Percentiles rank a stretch among this genome's conserved stretches.
Evolutionary conservation across 208 protist species (phyloP).

Genomic region (Porcisia deanei): DNA sequence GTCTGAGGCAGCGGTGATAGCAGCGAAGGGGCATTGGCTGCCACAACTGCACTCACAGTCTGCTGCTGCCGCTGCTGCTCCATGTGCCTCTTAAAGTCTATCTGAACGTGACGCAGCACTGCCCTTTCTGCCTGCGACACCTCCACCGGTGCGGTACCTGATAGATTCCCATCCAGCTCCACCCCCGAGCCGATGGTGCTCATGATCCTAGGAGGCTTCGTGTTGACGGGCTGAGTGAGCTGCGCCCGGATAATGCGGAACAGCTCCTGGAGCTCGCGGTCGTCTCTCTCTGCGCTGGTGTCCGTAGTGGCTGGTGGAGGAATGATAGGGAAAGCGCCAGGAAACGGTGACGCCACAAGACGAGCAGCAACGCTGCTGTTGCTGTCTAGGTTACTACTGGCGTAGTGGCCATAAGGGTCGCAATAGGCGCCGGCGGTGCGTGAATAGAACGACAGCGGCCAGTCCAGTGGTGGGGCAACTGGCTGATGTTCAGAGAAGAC

Average conservation of each 20-base stretch:
- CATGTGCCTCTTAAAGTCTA: conserved; percentile 41
- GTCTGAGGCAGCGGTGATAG: conserved; percentile 12
- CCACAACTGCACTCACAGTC: not conserved
- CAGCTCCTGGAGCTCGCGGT: conserved; percentile 48
- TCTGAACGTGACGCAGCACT: conserved; percentile 47
- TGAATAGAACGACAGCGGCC: conserved; percentile 9
- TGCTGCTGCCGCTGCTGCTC: conserved; percentile 23
- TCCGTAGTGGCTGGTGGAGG: conserved; percentile 21
- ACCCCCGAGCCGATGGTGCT: not conserved
- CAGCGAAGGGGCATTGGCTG: not conserved
- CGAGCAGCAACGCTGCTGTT: conserved; percentile 14
- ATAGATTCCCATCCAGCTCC: not conserved
- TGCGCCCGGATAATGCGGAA: conserved; percentile 29
- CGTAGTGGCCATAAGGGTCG: not conserved
- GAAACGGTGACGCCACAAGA: conserved; percentile 38
- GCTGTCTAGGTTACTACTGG: not conserved
- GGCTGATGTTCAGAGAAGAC: conserved; percentile 36
- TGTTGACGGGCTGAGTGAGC: conserved; percentile 18
- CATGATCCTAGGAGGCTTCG: not conserved
- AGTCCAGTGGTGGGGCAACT: conserved; percentile 27
- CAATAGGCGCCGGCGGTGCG: not conserved
- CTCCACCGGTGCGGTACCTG: conserved; percentile 33
- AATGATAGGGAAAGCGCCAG: conserved; percentile 40
- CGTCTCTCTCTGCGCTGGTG: conserved; percentile 29
- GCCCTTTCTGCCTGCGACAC: conserved; percentile 57